Conservation (phyloP, 2,329 filamentous ascomycete genomes). For the Botryotinia globosa region DNA sequence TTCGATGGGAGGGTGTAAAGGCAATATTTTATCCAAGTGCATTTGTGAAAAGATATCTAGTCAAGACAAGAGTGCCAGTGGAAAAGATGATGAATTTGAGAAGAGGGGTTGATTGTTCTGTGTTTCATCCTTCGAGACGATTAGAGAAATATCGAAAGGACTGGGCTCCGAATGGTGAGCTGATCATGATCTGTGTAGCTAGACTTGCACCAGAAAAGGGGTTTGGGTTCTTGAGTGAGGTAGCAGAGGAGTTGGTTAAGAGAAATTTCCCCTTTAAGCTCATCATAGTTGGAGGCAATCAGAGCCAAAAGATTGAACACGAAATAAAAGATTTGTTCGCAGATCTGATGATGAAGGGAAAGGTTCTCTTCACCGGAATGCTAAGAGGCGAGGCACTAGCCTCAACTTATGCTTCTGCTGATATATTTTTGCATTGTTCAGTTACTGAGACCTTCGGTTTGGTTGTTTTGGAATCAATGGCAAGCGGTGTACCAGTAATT, state of each 20-base stretch:
- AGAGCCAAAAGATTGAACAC: slow-evolving; percentile 59
- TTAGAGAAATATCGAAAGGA: slow-evolving; percentile 51
- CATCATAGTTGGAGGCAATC: slow-evolving; percentile 66
- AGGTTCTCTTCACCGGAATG: slow-evolving; percentile 66
- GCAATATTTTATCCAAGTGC: slow-evolving; percentile 68
- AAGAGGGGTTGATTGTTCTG: slow-evolving; percentile 61
- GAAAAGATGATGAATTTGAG: slow-evolving; percentile 60
- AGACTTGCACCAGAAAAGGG: slow-evolving; percentile 69
- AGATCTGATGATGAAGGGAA: slow-evolving; percentile 46
- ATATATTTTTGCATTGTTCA: slow-evolving; percentile 68
- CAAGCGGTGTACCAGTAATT: slow-evolving; percentile 65
- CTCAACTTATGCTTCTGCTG: slow-evolving; percentile 64
- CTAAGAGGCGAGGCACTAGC: slow-evolving; percentile 59
- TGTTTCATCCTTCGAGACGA: slow-evolving; percentile 56
- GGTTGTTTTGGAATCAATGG: slow-evolving; percentile 69
- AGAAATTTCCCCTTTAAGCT: slow-evolving; percentile 60
- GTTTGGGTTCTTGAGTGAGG: slow-evolving; percentile 63
- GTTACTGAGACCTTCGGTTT: slow-evolving; percentile 54
- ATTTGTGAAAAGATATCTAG: slow-evolving; percentile 60
- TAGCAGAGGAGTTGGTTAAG: slow-evolving; percentile 52
- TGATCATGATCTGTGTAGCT: slow-evolving; percentile 64
- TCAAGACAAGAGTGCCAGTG: slow-evolving; percentile 52
- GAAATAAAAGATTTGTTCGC: slow-evolving; percentile 61
- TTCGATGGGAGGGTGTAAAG: slow-evolving; percentile 58
- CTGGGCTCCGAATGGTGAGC: slow-evolving; percentile 60